Conservation (phyloP, 805 yeast species). For the Blastobotrys muscicola region DNA sequence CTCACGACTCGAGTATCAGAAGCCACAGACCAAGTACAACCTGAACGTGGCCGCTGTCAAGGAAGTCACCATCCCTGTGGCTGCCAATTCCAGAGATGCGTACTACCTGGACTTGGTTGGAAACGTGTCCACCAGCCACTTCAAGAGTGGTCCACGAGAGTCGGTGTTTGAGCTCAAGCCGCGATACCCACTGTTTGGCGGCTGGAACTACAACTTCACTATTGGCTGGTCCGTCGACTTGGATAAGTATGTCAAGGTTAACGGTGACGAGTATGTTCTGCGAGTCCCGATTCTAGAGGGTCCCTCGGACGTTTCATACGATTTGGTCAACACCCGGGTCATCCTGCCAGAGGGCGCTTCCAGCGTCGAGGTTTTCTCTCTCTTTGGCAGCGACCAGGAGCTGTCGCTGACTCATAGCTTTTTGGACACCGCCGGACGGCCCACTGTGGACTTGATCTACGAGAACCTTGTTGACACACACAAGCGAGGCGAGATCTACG, state of each 20-base stretch:
- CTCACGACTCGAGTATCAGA: conserved; percentile 71
- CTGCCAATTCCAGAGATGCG: conserved; percentile 46
- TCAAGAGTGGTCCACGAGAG: conserved; percentile 20
- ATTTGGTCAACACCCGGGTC: conserved; percentile 46
- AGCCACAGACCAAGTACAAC: conserved; percentile 35
- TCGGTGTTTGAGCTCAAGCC: conserved; percentile 58
- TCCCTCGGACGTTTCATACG: conserved; percentile 61
- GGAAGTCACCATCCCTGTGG: conserved; percentile 49
- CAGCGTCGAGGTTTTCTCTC: conserved; percentile 47
- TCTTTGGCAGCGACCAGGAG: conserved; percentile 24
- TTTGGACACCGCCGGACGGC: conserved; percentile 74
- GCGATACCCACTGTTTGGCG: conserved; percentile 91
- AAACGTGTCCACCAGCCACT: conserved; percentile 70
- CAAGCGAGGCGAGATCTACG: conserved; percentile 42
- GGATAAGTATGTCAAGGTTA: conserved; percentile 39
- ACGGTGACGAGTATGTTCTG: conserved; percentile 45
- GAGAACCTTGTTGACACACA: conserved; percentile 62
- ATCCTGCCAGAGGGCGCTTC: conserved; percentile 84
- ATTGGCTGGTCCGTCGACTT: conserved; percentile 80
- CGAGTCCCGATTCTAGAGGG: conserved; percentile 68
- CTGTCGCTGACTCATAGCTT: conserved; percentile 27
- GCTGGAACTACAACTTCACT: conserved; percentile 93
- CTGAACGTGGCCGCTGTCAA: conserved; percentile 51
- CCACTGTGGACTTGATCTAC: conserved; percentile 53
- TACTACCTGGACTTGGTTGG: conserved; percentile 89